Evolutionary conservation across 306 rosid species (phyloP), one percentile per base, ranked within the genome.

Genomic region (Fragaria iinumae): DNA sequence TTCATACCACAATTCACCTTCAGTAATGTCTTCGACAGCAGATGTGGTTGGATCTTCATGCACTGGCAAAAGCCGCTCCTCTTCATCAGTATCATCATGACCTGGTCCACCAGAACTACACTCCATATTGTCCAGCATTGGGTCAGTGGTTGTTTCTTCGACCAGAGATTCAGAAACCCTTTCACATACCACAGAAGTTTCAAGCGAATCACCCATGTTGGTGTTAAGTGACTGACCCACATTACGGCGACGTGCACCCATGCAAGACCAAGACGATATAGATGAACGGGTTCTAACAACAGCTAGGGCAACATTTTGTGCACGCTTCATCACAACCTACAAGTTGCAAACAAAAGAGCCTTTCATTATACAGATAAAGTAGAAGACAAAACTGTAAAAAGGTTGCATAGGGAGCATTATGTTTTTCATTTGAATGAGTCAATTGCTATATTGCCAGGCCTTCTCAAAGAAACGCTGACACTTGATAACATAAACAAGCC

Each of bases 271-370:
- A 1, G 97, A 90, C 59, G 96, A 82, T 71, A 95, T 73, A 1
- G 97, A 90, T 64, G 98, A 89, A 67, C 91, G 98, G 32, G 96
- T 95, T 75, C 97, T 83, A 32, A 95, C 97, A 72, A 95, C 98
- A 71, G 97, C 97, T 78, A 90, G 83, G 77, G 97, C 98, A 80
- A 91, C 98, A 83, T 92, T 93, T 74, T 93, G 93, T 17, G 98
- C 98, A 57, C 98, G 89, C 86, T 87, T 89, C 90, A 95, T 93
- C 76, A 88, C 96, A 76, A 88, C 97, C 98, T 92, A 83, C 44
- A 77, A 74, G 34, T 34, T 66, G 62, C 84, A 71, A 79, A 71
- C 76, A 77, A 50, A 72, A 80, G 55, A 17, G 57, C n/a, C 52
- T 38, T 49, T 72, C 29, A 63, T 83, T 18, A 23, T 45, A 72